Conservation (phyloP, 1,284 basidiomycete species). For the Thecaphora frezii region DNA sequence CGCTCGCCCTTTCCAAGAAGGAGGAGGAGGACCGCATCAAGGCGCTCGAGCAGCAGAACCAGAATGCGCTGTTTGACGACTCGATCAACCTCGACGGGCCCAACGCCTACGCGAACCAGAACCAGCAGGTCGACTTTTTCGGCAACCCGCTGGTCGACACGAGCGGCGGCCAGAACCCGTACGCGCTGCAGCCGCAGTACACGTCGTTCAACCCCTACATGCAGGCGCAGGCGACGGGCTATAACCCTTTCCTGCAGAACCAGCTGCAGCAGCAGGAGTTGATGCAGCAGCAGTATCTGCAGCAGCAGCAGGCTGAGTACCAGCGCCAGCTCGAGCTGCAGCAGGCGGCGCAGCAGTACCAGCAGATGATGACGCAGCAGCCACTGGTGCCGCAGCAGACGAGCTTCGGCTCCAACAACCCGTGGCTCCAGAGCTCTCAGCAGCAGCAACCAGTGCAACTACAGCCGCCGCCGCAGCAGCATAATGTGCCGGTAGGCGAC, state of each 20-base stretch:
- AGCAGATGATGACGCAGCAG: constrained; percentile 60
- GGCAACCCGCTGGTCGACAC: constrained; percentile 48
- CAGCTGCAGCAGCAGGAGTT: constrained; percentile 72
- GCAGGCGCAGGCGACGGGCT: constrained; percentile 61
- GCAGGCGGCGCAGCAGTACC: constrained; percentile 59
- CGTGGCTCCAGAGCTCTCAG: constrained; percentile 62
- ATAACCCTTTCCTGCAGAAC: constrained; percentile 56
- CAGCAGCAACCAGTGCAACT: constrained; percentile 31
- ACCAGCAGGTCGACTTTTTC: constrained; percentile 38
- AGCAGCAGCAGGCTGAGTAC: constrained; percentile 54
- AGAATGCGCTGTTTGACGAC: constrained; percentile 78
- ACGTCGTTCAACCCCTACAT: constrained; percentile 64
- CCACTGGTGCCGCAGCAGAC: constrained; percentile 64
- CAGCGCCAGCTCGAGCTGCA: constrained; percentile 59
- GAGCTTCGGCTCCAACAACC: constrained; percentile 85
- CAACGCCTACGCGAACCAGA: constrained; percentile 46
- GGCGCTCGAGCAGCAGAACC: constrained; percentile 72
- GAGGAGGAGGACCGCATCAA: constrained; percentile 64
- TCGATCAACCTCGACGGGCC: constrained; percentile 51
- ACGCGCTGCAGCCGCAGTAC: constrained; percentile 63
- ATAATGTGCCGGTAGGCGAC: constrained; percentile 48
- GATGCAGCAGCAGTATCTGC: constrained; percentile 63
- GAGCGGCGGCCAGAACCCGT: constrained; percentile 27
- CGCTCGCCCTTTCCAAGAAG: constrained; percentile 80
- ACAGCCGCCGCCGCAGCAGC: constrained; percentile 23